Evolutionary conservation across 495 filamentous ascomycete species (phyloP).

Genomic region (Aspergillus ellipticus): DNA sequence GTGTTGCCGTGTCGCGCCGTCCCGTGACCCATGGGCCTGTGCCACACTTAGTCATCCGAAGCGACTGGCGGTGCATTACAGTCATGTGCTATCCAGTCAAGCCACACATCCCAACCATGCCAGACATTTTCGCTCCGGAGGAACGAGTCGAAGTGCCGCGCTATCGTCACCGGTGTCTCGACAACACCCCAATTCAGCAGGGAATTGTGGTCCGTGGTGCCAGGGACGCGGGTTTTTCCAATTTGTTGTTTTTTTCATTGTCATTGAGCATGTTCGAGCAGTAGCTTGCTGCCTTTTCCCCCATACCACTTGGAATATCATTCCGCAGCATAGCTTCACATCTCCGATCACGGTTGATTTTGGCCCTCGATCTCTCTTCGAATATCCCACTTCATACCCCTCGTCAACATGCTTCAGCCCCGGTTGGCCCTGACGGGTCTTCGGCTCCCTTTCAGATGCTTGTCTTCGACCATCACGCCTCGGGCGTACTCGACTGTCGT

Average conservation of each 20-base stretch:
- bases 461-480: constrained; percentile 29
- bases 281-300: background rate
- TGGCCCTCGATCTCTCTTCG: background rate
- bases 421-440: constrained; percentile 53
- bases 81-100: constrained; percentile 7
- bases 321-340: constrained; percentile 1
- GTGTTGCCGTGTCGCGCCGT: constrained; percentile 14
- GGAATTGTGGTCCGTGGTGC: constrained; percentile 1
- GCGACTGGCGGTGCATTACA: constrained; percentile 13
- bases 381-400: background rate
- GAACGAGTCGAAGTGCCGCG: background rate
- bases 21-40: constrained; percentile 9
- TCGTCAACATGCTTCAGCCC: constrained; percentile 59
- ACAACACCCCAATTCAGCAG: constrained; percentile 10
- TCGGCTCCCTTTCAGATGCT: constrained; percentile 45
- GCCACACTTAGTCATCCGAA: constrained; percentile 7
- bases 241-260: background rate
- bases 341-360: constrained; percentile 12
- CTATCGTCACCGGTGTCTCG: constrained; percentile 10
- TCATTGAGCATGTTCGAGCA: constrained; percentile 13
- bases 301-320: background rate
- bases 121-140: constrained; percentile 23
- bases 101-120: constrained; percentile 13
- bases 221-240: background rate
- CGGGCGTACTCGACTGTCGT: constrained; percentile 55